Conservation (phyloP, 495 filamentous ascomycete species). For the Xylaria bambusicola region DNA sequence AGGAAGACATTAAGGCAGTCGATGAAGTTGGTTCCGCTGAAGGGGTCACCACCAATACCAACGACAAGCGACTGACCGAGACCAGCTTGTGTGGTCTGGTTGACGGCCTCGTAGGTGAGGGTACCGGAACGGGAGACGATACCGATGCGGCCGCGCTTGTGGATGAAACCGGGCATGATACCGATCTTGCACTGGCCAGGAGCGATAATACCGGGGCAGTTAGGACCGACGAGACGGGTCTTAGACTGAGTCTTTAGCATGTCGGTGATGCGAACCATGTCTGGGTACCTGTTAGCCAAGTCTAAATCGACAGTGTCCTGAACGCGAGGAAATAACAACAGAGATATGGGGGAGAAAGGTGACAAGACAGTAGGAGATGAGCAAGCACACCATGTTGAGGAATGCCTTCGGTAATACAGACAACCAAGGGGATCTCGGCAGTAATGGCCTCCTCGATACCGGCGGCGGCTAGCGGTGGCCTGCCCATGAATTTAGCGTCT, state of each 20-base stretch:
- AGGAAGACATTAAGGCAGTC: constrained; percentile 98
- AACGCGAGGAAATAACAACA: background rate
- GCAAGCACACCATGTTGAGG: constrained; percentile 93
- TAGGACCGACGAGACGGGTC: constrained; percentile 93
- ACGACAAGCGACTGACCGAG: constrained; percentile 97
- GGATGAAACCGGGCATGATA: constrained; percentile 99
- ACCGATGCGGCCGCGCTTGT: constrained; percentile 97
- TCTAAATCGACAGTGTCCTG: too few relatives aligned
- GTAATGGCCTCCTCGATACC: constrained; percentile 96
- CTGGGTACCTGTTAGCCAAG: constrained; percentile 47
- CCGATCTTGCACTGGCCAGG: constrained; percentile 99
- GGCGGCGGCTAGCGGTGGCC: constrained; percentile 84
- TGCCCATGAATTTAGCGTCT: constrained; percentile 34
- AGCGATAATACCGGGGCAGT: constrained; percentile 98
- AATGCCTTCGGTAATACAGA: constrained; percentile 98
- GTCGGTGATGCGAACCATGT: constrained; percentile 99
- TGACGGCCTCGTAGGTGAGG: constrained; percentile 98
- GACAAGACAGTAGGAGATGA: background rate
- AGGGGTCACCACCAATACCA: constrained; percentile 97
- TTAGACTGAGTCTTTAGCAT: constrained; percentile 97
- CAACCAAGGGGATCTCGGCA: constrained; percentile 89
- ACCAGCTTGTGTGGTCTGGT: constrained; percentile 96
- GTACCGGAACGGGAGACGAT: constrained; percentile 98
- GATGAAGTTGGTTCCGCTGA: constrained; percentile 99
- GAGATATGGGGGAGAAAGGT: background rate